Base-by-base conservation (phyloP, 2,329 filamentous ascomycete genomes). In the Epichloe typhina region DNA sequence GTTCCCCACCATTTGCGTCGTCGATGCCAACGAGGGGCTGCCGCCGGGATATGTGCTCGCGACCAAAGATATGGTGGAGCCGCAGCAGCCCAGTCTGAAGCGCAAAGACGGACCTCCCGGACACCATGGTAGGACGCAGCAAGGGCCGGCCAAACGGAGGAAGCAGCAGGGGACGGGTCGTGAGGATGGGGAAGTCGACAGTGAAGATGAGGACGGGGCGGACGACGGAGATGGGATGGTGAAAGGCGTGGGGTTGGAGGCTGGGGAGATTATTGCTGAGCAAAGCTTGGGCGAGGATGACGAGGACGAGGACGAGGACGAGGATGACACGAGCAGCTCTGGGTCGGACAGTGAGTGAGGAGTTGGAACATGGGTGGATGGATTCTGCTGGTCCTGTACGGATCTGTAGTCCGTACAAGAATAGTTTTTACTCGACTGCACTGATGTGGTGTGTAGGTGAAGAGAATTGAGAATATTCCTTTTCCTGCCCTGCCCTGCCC, bases 1-100 rank as follows among this genome's bases (percentile, higher is more conserved):
- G 59, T 95, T 86, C 55, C 88, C 88, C 1, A 89, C 86, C 0
- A 77, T 95, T 7, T 69, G 69, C 50, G 66, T 70, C 8, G 53
- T 70, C 8, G 50, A 54, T 4, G 50, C 51, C 2, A 57, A 55
- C 1, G 54, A 60, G 19, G 37, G 46, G 2, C 56, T 71, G 3
- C 69, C 69, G 0, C 17, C 50, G 7, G 58, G 60, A 2, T 66
- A 66, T 21, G 56, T 59, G 2, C 53, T 65, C 0, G 66, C 63
- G 3, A 55, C 60, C 1, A 70, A 68, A 39, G 62, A 66, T 13
- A 49, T 47, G 1, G 50, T 42, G 11, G 35, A 43, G 19, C 61
- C 52, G 26, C n/a, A 19, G 15, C 52, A 58, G 37, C 58, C 15
- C 13, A 11, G 55, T 15, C 49, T 46, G 11, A 64, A 64, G 48